A percentile compares a stretch with the other conserved stretches of the same genome.
phyloP scores from a whole-genome alignment of 106 monocot species.

The Xerophyta viscosa region DNA sequence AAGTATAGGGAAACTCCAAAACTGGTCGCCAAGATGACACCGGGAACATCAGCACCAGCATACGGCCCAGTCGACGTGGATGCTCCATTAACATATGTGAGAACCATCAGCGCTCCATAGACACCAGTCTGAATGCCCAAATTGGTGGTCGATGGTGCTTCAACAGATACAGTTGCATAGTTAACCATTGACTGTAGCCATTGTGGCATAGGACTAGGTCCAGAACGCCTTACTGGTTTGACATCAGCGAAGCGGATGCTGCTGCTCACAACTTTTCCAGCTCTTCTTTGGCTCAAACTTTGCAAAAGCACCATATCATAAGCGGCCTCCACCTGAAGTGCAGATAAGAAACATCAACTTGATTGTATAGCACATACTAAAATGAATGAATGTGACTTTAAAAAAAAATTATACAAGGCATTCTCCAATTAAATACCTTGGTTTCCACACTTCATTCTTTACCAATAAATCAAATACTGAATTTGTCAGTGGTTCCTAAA shows the following conservation, averaged over 20 bases:
- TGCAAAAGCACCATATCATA: constrained; percentile 98
- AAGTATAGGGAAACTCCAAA: constrained; percentile 96
- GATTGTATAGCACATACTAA: no score
- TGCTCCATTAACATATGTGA: constrained; percentile 68
- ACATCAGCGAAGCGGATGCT: constrained; percentile 95
- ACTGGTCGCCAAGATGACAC: constrained; percentile 66
- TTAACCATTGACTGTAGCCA: constrained; percentile 64
- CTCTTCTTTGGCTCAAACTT: constrained; percentile 67
- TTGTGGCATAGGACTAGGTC: constrained; percentile 37
- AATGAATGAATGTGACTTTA: no score
- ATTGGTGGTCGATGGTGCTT: constrained; percentile 46
- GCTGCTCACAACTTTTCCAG: constrained; percentile 79
- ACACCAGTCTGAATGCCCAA: constrained; percentile 80
- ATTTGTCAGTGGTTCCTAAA: no score
- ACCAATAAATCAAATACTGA: no score
- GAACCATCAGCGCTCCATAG: constrained; percentile 89
- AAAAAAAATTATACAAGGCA: neutral
- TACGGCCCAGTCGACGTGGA: constrained; percentile 44
- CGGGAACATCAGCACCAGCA: constrained; percentile 83
- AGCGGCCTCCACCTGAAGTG: constrained; percentile 84
- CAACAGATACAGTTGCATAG: constrained; percentile 68
- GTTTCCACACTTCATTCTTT: no score
- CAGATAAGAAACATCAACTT: neutral
- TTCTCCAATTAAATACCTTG: no score
- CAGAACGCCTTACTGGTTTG: constrained; percentile 51